These are phyloP conservation scores for Antitrichia curtipendula DNA, from an alignment of 225 moss, liverwort and hornwort species.

Conservation along the genomic window DNA sequence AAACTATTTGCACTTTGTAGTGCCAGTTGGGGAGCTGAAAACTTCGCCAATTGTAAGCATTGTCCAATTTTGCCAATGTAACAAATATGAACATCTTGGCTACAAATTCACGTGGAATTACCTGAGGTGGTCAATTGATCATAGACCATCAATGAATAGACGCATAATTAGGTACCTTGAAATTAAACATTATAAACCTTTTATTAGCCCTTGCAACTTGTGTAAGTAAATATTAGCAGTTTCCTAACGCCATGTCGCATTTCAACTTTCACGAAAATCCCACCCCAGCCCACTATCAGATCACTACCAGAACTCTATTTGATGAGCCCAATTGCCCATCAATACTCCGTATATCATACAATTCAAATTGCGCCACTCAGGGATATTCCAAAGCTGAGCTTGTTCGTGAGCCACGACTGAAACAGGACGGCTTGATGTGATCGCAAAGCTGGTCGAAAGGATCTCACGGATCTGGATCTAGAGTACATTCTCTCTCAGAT, in stretches of 20 bases:
- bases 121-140: no score
- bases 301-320: neutral
- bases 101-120: no score
- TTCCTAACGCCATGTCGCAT: neutral
- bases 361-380: neutral
- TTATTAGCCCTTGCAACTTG: no score
- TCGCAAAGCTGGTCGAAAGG: neutral
- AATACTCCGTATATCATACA: no score
- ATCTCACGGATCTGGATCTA: neutral
- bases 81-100: no score
- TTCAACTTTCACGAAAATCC: neutral
- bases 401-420: neutral
- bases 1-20: no score
- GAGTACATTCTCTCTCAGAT: neutral
- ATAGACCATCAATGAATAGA: no score
- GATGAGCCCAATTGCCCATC: neutral
- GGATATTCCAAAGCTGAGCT: neutral
- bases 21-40: no score
- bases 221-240: neutral
- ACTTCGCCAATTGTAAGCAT: no score
- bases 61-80: no score
- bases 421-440: neutral
- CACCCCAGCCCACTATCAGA: neutral
- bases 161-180: no score
- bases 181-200: no score